Percentiles rank a stretch among this genome's conserved stretches.
Conservation (phyloP, 371 early-diverging fungal genomes). For the Mucor saturninus region DNA sequence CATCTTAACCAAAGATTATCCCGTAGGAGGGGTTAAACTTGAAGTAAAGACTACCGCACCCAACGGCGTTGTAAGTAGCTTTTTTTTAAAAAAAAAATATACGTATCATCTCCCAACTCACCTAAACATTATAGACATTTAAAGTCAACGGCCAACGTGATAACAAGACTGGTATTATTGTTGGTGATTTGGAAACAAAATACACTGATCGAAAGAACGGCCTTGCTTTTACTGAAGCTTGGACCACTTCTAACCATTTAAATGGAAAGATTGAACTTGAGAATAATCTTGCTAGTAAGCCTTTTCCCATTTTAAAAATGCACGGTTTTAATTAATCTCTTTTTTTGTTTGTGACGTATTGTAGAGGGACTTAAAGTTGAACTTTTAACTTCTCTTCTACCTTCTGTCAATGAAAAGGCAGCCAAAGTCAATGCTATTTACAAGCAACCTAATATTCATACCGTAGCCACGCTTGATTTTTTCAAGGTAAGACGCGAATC, state of each 20-base stretch:
- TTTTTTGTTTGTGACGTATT: not conserved
- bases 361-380: slow-evolving; percentile 59
- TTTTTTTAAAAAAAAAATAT: no score
- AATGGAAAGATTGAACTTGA: slow-evolving; percentile 91
- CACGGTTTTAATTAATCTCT: no score
- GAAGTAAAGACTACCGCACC: slow-evolving; percentile 95
- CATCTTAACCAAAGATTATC: slow-evolving; percentile 95
- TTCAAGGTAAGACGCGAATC: slow-evolving; percentile 42
- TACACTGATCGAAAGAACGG: slow-evolving; percentile 91
- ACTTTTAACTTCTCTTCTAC: slow-evolving; percentile 49
- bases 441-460: slow-evolving; percentile 55
- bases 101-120: not conserved
- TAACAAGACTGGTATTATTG: slow-evolving; percentile 91
- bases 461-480: slow-evolving; percentile 51
- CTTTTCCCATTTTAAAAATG: not conserved
- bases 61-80: slow-evolving; percentile 89
- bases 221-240: slow-evolving; percentile 90
- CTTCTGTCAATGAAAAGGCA: slow-evolving; percentile 53
- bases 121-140: slow-evolving; percentile 70
- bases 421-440: slow-evolving; percentile 53
- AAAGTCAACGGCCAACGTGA: slow-evolving; percentile 93
- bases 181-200: slow-evolving; percentile 95
- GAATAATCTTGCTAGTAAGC: slow-evolving; percentile 86
- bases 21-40: slow-evolving; percentile 91
- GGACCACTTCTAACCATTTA: slow-evolving; percentile 92